Percentiles rank a stretch among this genome's conserved stretches.
Conservation (phyloP, 331 rosid genomes). For the Erythrophleum ivorense region DNA sequence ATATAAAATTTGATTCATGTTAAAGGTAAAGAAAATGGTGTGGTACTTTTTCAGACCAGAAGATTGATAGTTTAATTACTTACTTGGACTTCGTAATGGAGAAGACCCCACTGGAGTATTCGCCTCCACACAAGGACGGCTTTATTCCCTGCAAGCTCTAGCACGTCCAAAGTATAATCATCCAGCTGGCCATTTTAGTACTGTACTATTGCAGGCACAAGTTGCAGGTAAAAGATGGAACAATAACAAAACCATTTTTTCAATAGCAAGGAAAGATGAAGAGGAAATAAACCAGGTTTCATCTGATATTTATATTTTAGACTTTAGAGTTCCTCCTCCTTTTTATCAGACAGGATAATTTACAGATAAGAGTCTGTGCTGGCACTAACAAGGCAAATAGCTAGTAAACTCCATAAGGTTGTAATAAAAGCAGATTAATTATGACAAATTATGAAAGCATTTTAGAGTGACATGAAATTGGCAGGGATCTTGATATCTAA, state of each 20-base stretch:
- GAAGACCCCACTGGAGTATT: background rate
- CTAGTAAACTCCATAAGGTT: too few relatives aligned
- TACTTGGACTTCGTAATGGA: background rate
- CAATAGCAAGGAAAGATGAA: slow-evolving; percentile 16
- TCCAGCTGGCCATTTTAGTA: slow-evolving; percentile 37
- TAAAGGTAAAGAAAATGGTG: background rate
- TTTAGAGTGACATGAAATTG: too few relatives aligned
- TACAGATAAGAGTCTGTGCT: too few relatives aligned
- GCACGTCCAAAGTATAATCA: slow-evolving; percentile 26
- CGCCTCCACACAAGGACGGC: background rate
- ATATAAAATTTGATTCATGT: too few relatives aligned
- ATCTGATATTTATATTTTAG: too few relatives aligned
- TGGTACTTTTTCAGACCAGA: background rate
- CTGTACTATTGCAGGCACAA: slow-evolving; percentile 3
- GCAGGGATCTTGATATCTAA: too few relatives aligned
- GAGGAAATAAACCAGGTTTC: background rate
- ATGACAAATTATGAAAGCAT: too few relatives aligned
- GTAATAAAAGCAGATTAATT: too few relatives aligned
- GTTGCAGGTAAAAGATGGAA: background rate
- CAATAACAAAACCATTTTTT: background rate
- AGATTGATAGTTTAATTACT: background rate
- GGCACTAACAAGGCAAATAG: too few relatives aligned
- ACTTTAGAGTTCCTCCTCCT: too few relatives aligned
- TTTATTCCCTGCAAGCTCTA: slow-evolving; percentile 5
- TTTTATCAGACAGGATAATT: too few relatives aligned